A percentile compares a stretch with the other conserved stretches of the same genome.
phyloP scores from a whole-genome alignment of 805 yeast species.

The Kodamaea leandrae region DNA sequence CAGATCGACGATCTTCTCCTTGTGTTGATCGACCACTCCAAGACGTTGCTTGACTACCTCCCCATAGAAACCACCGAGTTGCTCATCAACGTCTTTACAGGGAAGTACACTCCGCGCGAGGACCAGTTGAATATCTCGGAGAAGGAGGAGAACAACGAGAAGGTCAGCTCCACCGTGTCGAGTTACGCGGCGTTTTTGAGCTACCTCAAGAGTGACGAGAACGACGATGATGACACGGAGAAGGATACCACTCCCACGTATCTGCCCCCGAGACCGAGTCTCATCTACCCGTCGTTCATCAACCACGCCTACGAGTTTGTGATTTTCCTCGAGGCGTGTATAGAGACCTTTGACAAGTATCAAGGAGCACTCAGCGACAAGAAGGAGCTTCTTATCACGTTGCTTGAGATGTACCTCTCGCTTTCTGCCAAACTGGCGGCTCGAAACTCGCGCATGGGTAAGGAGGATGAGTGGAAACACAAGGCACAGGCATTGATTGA shows the following conservation, averaged over 20 bases:
- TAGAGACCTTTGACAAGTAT: conserved; percentile 71
- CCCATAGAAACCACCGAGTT: conserved; percentile 84
- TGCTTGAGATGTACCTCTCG: conserved; percentile 77
- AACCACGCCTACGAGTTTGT: conserved; percentile 86
- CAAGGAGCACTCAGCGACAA: conserved; percentile 71
- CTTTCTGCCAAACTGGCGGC: conserved; percentile 38
- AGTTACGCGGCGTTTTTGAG: conserved; percentile 33
- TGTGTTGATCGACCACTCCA: conserved; percentile 65
- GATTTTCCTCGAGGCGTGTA: conserved; percentile 86
- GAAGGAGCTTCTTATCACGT: conserved; percentile 68
- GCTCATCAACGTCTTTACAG: conserved; percentile 85
- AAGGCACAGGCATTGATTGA: conserved; percentile 60
- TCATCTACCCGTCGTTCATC: conserved; percentile 85
- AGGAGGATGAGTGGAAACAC: conserved; percentile 51
- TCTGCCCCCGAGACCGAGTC: conserved; percentile 85
- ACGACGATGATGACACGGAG: conserved; percentile 14
- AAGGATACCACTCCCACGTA: conserved; percentile 56
- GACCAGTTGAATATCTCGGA: conserved; percentile 1
- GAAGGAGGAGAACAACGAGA: conserved; percentile 2
- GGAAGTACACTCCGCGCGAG: conserved; percentile 56
- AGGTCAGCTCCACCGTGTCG: conserved; percentile 24
- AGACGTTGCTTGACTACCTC: conserved; percentile 56
- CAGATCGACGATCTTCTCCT: conserved; percentile 75
- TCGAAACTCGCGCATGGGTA: conserved; percentile 4
- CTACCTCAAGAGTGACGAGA: conserved; percentile 23